Base-by-base conservation (phyloP, 1,284 basidiomycete species). In the Puccinia horiana region DNA sequence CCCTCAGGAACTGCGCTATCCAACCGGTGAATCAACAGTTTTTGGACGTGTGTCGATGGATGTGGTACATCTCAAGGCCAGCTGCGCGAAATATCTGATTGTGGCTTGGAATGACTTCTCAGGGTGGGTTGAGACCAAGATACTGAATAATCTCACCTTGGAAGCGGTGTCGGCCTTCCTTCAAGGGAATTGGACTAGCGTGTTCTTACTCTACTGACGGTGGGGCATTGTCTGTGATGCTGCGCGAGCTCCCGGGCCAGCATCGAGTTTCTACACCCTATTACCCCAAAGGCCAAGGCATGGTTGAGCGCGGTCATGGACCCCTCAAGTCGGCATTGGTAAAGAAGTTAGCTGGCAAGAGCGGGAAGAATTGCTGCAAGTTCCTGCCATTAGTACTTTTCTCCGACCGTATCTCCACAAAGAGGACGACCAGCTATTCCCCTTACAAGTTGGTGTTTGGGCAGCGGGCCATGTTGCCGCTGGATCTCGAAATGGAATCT, bases 51-150 rank as follows among this genome's bases (percentile, higher is more conserved):
- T 77, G 32, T 32, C 35, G 20, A 35, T 76, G 54, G 75, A 76
- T 44, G 49, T 54, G 11, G 52, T 58, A 9, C 75, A 77, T 32
- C 44, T 77, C 40, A 82, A 82, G 37, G 73, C 73, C 6, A 32
- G 49, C 26, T 35, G 54, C 12, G 56, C 52, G 12, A 47, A 78
- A 32, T 82, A 76, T 47, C 18, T 77, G 23, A 54, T 82, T 26
- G 74, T 82, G 20, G 73, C 73, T 1, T 44, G 81, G n/a, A 69
- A 82, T 58, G 73, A 82, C 65, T 70, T 82, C 49, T 69, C 47
- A 11, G 81, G 81, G 12, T 82, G 81, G 81, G 56, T 69, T 3
- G 75, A 76, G 26, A 58, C 74, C 35, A 65, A 49, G 32, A 2
- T 74, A 2, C 40, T 82, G 3, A 44, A 26, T 9, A 72, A 20